Evolutionary conservation across 2,329 filamentous ascomycete species (phyloP).

Genomic region (Westerdykella sp.): DNA sequence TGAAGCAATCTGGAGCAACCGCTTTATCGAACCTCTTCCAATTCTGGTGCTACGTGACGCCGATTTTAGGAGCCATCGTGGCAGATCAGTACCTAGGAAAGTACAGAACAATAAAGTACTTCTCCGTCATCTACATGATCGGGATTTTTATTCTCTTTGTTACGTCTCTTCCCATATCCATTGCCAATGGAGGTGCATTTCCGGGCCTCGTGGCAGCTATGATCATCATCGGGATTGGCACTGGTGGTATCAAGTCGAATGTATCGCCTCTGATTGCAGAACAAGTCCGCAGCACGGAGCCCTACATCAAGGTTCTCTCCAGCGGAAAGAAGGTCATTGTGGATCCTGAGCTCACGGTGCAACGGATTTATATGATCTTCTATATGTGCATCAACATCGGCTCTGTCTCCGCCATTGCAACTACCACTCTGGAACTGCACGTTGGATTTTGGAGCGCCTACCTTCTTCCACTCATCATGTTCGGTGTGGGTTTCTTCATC

Average conservation of each 20-base stretch:
- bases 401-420: slow-evolving; percentile 61
- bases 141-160: slow-evolving; percentile 62
- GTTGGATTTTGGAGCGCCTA: slow-evolving; percentile 66
- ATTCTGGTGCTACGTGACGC: slow-evolving; percentile 46
- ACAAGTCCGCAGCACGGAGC: slow-evolving; percentile 40
- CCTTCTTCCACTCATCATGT: slow-evolving; percentile 58
- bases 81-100: slow-evolving; percentile 66
- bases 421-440: slow-evolving; percentile 63
- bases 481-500: slow-evolving; percentile 56
- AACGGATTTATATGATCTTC: slow-evolving; percentile 55
- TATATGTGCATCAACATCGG: slow-evolving; percentile 69
- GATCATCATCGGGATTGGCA: slow-evolving; percentile 66
- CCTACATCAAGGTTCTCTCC: slow-evolving; percentile 36
- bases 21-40: slow-evolving; percentile 45
- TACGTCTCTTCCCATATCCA: slow-evolving; percentile 58
- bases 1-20: slow-evolving; percentile 41
- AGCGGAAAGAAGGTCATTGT: slow-evolving; percentile 40
- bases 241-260: slow-evolving; percentile 77
- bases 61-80: slow-evolving; percentile 45
- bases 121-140: slow-evolving; percentile 56
- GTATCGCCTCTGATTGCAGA: slow-evolving; percentile 51
- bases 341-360: slow-evolving; percentile 42
- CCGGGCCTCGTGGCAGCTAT: slow-evolving; percentile 59
- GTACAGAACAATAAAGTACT: slow-evolving; percentile 63
- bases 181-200: slow-evolving; percentile 54